phyloP scores from a whole-genome alignment of 2,329 filamentous ascomycete genomes.

The Chrysoporthe cubensis region DNA sequence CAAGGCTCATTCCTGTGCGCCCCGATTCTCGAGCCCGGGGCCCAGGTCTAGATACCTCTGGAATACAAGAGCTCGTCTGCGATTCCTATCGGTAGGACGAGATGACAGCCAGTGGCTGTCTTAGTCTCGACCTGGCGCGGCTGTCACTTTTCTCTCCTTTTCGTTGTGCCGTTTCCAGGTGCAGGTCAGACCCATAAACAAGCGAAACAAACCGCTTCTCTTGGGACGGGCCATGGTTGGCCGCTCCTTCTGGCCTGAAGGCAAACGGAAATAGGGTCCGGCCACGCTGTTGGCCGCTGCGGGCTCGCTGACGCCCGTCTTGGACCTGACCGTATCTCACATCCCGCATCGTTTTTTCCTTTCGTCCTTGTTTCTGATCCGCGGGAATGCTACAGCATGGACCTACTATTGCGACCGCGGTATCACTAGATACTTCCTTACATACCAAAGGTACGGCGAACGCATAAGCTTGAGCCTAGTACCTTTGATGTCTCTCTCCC shows the following conservation, averaged over 20 bases:
- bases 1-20: slow-evolving; percentile 12
- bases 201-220: slow-evolving; percentile 16
- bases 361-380: background rate
- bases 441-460: slow-evolving; percentile 10
- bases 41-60: background rate
- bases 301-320: slow-evolving; percentile 14
- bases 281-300: slow-evolving; percentile 10
- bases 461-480: background rate
- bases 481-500: slow-evolving; percentile 20
- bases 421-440: slow-evolving; percentile 9
- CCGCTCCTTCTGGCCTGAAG: slow-evolving; percentile 13
- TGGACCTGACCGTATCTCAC: background rate
- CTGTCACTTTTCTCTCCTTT: slow-evolving; percentile 2
- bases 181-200: slow-evolving; percentile 15
- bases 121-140: background rate
- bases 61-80: background rate
- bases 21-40: background rate
- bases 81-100: background rate
- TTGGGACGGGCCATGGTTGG: slow-evolving; percentile 7
- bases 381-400: slow-evolving; percentile 11
- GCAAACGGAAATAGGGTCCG: slow-evolving; percentile 16
- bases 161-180: background rate
- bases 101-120: background rate
- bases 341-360: background rate
- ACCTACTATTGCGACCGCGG: slow-evolving; percentile 17